phyloP scores from a whole-genome alignment of 208 protist genomes.

The Leishmania guyanensis region DNA sequence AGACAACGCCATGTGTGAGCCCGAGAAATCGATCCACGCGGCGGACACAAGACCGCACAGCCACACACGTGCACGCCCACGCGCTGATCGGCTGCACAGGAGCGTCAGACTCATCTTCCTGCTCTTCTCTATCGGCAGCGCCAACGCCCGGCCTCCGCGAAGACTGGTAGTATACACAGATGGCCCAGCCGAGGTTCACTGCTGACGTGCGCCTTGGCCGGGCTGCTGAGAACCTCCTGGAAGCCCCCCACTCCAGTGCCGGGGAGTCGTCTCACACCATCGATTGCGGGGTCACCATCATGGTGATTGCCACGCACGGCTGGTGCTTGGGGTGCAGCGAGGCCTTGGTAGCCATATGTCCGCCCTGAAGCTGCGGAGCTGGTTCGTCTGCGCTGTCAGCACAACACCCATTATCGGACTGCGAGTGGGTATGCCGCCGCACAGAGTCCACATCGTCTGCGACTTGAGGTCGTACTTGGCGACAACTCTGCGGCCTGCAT shows the following conservation, averaged over 20 bases:
- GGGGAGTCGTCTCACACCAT: slow-evolving; percentile 32
- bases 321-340: slow-evolving; percentile 40
- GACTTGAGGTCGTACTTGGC: slow-evolving; percentile 54
- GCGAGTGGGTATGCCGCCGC: slow-evolving; percentile 45
- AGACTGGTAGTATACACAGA: slow-evolving; percentile 60
- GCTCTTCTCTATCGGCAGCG: slow-evolving; percentile 60
- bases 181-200: slow-evolving; percentile 54
- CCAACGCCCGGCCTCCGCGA: slow-evolving; percentile 57
- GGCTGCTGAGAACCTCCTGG: slow-evolving; percentile 50
- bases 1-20: neutral
- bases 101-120: slow-evolving; percentile 50
- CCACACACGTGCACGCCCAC: neutral
- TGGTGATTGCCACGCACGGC: slow-evolving; percentile 33
- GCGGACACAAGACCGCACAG: neutral
- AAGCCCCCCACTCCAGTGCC: slow-evolving; percentile 56
- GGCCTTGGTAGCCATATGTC: slow-evolving; percentile 31
- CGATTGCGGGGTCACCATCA: slow-evolving; percentile 23
- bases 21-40: neutral
- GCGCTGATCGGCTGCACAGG: slow-evolving; percentile 37
- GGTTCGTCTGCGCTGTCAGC: slow-evolving; percentile 46
- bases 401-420: slow-evolving; percentile 22
- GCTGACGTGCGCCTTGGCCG: slow-evolving; percentile 59
- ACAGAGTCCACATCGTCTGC: slow-evolving; percentile 48
- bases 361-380: slow-evolving; percentile 43
- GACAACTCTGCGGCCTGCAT: slow-evolving; percentile 55